Evolutionary conservation across 208 protist genomes (phyloP).

Genomic region (Trypanosoma melophagium): DNA sequence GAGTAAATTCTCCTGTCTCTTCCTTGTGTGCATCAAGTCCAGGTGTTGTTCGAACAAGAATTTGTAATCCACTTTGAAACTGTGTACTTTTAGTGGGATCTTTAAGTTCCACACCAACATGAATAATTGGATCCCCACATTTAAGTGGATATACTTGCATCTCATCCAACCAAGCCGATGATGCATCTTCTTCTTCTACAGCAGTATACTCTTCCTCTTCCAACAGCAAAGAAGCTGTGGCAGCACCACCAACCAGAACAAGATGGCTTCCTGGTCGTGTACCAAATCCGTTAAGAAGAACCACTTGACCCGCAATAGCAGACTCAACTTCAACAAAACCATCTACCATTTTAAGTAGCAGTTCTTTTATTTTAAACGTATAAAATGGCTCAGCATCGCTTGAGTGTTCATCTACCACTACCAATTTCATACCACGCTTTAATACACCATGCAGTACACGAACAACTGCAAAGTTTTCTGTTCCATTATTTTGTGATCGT

Average conservation of each 20-base stretch:
- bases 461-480: slow-evolving; percentile 54
- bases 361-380: slow-evolving; percentile 32
- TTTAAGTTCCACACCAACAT: slow-evolving; percentile 97
- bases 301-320: slow-evolving; percentile 65
- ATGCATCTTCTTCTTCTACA: slow-evolving; percentile 9
- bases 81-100: slow-evolving; percentile 93
- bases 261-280: slow-evolving; percentile 54
- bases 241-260: slow-evolving; percentile 50
- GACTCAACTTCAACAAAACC: slow-evolving; percentile 49
- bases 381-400: slow-evolving; percentile 71
- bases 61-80: slow-evolving; percentile 94
- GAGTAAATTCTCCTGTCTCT: slow-evolving; percentile 97
- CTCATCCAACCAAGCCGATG: slow-evolving; percentile 46
- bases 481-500: slow-evolving; percentile 42
- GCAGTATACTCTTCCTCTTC: slow-evolving; percentile 29
- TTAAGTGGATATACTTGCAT: slow-evolving; percentile 42
- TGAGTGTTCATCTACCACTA: slow-evolving; percentile 68
- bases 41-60: slow-evolving; percentile 91
- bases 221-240: slow-evolving; percentile 34
- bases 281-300: slow-evolving; percentile 58
- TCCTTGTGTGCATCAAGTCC: slow-evolving; percentile 92
- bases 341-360: slow-evolving; percentile 55
- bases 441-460: slow-evolving; percentile 64
- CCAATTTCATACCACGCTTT: slow-evolving; percentile 26
- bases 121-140: slow-evolving; percentile 68